Evolutionary conservation across 768 basidiomycete species (phyloP).

Genomic region (Candolleomyces efflorescens): DNA sequence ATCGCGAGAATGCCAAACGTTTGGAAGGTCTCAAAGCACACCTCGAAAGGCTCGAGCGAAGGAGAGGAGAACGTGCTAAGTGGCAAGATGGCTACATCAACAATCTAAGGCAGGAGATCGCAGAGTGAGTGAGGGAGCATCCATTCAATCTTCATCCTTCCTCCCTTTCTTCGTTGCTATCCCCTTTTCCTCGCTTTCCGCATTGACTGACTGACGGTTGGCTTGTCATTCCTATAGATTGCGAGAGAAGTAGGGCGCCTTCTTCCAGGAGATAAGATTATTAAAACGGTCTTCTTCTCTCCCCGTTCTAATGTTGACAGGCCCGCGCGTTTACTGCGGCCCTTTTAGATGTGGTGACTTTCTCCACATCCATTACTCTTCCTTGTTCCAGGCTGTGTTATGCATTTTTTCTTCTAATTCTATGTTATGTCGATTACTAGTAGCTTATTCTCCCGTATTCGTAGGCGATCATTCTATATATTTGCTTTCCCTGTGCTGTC

Average conservation of each 20-base stretch:
- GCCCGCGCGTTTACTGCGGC: background rate
- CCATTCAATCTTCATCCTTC: background rate
- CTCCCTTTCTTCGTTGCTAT: background rate
- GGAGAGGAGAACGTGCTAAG: conserved; percentile 26
- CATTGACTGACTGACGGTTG: background rate
- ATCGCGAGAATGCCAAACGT: background rate
- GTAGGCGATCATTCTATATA: too few species aligned
- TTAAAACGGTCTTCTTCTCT: background rate
- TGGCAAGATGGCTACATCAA: conserved; percentile 29
- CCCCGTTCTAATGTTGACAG: background rate
- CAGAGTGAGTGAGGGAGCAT: conserved; percentile 20
- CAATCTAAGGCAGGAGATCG: conserved; percentile 23
- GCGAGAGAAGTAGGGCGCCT: background rate
- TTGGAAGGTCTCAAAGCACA: conserved; percentile 15
- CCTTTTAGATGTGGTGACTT: background rate
- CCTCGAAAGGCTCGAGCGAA: conserved; percentile 35
- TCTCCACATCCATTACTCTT: too few species aligned
- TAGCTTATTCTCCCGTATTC: too few species aligned
- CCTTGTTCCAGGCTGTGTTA: too few species aligned
- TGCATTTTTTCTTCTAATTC: too few species aligned
- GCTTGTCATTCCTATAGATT: background rate
- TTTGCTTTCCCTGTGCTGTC: too few species aligned
- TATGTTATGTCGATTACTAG: too few species aligned
- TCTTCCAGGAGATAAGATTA: background rate
- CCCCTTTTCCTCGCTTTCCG: background rate